A percentile compares a stretch with the other conserved stretches of the same genome.
phyloP scores from a whole-genome alignment of 2,329 filamentous ascomycete species.

The Helminthosporium solani region DNA sequence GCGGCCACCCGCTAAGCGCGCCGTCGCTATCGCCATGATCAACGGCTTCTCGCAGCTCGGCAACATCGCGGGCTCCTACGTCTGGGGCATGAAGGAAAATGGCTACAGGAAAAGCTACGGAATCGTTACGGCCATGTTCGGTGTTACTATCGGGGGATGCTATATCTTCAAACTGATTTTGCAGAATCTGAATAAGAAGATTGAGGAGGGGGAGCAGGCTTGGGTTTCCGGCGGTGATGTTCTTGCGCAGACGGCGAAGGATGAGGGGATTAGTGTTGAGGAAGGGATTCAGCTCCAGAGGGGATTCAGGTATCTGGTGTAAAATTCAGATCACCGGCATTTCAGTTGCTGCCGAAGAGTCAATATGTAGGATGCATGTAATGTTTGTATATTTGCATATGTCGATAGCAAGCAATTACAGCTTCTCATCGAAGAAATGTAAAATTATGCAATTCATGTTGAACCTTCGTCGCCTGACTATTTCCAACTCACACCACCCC shows the following conservation, averaged over 20 bases:
- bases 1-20: slow-evolving; percentile 61
- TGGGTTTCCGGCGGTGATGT: slow-evolving; percentile 32
- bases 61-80: slow-evolving; percentile 58
- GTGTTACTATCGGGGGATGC: slow-evolving; percentile 57
- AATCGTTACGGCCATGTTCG: slow-evolving; percentile 66
- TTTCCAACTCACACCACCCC: slow-evolving; percentile 2
- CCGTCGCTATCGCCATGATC: slow-evolving; percentile 62
- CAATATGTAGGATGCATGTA: no score
- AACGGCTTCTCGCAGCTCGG: slow-evolving; percentile 51
- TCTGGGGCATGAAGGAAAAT: slow-evolving; percentile 61
- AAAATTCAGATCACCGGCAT: not conserved
- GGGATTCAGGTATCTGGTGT: slow-evolving; percentile 38
- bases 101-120: slow-evolving; percentile 66
- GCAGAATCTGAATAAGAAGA: slow-evolving; percentile 31
- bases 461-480: no score
- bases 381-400: no score
- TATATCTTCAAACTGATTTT: slow-evolving; percentile 32
- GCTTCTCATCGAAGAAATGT: no score
- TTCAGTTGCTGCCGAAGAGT: no score
- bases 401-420: no score
- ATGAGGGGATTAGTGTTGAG: slow-evolving; percentile 31
- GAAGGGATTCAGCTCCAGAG: slow-evolving; percentile 29
- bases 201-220: slow-evolving; percentile 32
- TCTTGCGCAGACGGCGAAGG: slow-evolving; percentile 30
- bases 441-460: no score